Evolutionary conservation across 2,329 filamentous ascomycete species (phyloP).

Genomic region (Tolypocladium amazonense): DNA sequence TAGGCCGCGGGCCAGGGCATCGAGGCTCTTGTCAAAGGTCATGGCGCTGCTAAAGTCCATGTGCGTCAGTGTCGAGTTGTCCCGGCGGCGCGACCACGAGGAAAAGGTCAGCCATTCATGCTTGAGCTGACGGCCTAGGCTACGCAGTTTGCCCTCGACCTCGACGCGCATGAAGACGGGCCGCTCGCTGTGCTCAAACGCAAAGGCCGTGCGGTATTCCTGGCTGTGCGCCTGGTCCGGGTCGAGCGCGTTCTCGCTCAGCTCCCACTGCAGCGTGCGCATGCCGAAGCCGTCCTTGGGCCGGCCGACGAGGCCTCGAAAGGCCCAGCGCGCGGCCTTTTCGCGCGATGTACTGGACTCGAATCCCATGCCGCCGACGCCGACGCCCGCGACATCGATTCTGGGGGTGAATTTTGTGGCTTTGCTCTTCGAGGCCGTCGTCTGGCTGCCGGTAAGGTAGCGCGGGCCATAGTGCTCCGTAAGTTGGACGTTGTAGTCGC

Average conservation of each 20-base stretch:
- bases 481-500: slow-evolving; percentile 2
- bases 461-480: slow-evolving; percentile 3
- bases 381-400: neutral
- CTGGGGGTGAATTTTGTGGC: neutral
- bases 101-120: neutral
- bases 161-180: slow-evolving; percentile 4
- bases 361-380: slow-evolving; percentile 3
- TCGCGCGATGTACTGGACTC: slow-evolving; percentile 2
- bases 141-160: slow-evolving; percentile 1
- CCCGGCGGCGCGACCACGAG: neutral
- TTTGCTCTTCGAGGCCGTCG: neutral
- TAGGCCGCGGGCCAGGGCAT: neutral
- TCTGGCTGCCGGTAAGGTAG: neutral
- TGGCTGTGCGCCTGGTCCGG: slow-evolving; percentile 1
- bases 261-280: slow-evolving; percentile 3
- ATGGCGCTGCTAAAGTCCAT: neutral
- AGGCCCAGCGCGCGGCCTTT: neutral
- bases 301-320: slow-evolving; percentile 1
- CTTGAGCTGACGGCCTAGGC: neutral
- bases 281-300: slow-evolving; percentile 1
- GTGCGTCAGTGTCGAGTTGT: slow-evolving; percentile 1
- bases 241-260: slow-evolving; percentile 2
- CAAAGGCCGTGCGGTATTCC: slow-evolving; percentile 5
- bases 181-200: slow-evolving; percentile 2
- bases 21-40: neutral